Percentiles rank a stretch among this genome's conserved stretches.
These are phyloP conservation scores for Xylaria intraflava DNA, from an alignment of 495 filamentous ascomycete species.

Conservation along the genomic window DNA sequence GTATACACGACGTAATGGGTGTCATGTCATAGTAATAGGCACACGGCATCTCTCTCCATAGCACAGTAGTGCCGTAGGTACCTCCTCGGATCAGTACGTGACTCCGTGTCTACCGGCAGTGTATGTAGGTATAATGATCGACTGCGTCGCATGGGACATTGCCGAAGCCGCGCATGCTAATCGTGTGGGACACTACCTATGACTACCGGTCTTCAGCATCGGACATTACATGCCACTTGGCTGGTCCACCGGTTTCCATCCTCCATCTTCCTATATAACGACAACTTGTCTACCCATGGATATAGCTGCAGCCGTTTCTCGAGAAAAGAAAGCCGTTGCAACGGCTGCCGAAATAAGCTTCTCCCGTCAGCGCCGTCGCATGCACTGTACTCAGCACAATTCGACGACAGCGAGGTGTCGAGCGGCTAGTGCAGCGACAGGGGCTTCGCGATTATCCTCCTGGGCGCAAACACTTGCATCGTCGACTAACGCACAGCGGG, in stretches of 20 bases:
- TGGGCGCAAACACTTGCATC: constrained; percentile 32
- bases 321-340: constrained; percentile 5
- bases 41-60: too few species aligned
- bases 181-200: too few species aligned
- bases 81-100: too few species aligned
- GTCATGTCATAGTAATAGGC: too few species aligned
- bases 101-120: too few species aligned
- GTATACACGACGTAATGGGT: too few species aligned
- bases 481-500: constrained; percentile 34
- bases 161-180: neutral
- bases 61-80: too few species aligned
- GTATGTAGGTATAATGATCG: neutral
- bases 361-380: constrained; percentile 11
- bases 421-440: constrained; percentile 19
- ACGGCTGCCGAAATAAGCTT: constrained; percentile 13
- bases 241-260: neutral
- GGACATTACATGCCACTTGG: neutral
- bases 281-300: neutral
- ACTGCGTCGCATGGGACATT: neutral
- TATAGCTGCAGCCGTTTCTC: neutral
- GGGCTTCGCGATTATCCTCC: constrained; percentile 23
- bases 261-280: neutral
- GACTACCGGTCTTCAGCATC: neutral
- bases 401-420: neutral
- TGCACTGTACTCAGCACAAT: constrained; percentile 1